Base-by-base conservation (phyloP, 768 basidiomycete species). In the Auricularia sp. region DNA sequence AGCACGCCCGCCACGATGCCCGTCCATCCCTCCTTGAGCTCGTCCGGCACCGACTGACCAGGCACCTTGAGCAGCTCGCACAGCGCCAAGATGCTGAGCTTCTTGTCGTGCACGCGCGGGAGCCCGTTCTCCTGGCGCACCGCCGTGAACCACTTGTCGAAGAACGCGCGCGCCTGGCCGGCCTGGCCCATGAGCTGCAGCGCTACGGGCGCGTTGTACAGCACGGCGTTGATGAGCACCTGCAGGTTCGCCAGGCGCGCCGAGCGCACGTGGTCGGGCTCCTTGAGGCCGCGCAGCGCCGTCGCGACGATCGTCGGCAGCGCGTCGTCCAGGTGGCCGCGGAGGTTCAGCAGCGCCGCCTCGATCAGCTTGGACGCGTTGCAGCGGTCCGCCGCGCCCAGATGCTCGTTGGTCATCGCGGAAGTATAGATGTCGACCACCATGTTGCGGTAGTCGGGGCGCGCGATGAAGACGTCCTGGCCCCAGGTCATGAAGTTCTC, bases 401-500 rank as follows among this genome's bases (percentile, higher is more conserved):
- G 82, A 62, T 85, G 83, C 18, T 81, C 77, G 69, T 81, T 86
- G 3, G 80, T 83, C 73, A 94, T 85, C 34, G 87, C 79, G 1
- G 85, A 88, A 44, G 83, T 85, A 73, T 91, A 96, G 69, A 95
- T 90, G 71, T 95, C 92, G 62, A 94, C 77, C 39, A 88, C 75
- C 83, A 90, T 92, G 69, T 84, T 82, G 70, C 84, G 82, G 76
- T 95, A 94, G 69, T 92, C 89, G 1, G 83, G 74, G 61, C 84
- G 86, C 29, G 82, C 72, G 70, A 89, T 86, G 76, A 95, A 86
- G 16, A 85, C 77, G 14, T 92, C 89, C 33, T 83, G 79, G 16
- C 93, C 93, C 71, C 85, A 94, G 14, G 90, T 90, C 63, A 96
- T 79, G 72, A 92, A 91, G 80, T 94, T 95, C 78, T 93, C 90